Conservation (phyloP, 129 eudicot genomes). For the Helianthus tuberosus region DNA sequence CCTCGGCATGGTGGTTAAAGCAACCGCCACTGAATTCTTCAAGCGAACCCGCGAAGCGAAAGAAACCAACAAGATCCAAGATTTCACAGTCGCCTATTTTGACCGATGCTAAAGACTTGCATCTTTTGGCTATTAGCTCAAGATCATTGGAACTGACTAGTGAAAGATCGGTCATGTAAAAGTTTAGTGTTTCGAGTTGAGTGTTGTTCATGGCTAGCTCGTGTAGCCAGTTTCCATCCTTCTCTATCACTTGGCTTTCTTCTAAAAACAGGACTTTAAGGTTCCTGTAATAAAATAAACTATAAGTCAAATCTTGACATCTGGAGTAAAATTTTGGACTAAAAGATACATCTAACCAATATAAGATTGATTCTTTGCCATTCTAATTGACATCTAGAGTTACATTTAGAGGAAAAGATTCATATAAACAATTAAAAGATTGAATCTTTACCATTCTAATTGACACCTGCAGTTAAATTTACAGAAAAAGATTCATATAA, state of each 20-base stretch:
- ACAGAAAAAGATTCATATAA: constrained; percentile 3
- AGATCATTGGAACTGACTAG: constrained; percentile 54
- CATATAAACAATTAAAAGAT: constrained; percentile 13
- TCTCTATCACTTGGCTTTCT: constrained; percentile 61
- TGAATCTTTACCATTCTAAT: background rate
- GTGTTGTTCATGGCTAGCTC: constrained; percentile 78
- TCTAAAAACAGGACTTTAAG: constrained; percentile 64
- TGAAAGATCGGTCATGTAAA: constrained; percentile 72
- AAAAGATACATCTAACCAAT: background rate
- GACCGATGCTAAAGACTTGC: constrained; percentile 56
- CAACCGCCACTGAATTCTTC: constrained; percentile 90
- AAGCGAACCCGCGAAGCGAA: constrained; percentile 53
- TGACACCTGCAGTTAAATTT: background rate
- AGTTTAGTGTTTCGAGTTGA: constrained; percentile 67
- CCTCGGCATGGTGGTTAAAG: constrained; percentile 47
- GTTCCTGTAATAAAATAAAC: constrained; percentile 48
- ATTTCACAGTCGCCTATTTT: constrained; percentile 75
- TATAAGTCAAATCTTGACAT: background rate
- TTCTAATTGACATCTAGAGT: background rate
- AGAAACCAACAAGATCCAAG: constrained; percentile 56
- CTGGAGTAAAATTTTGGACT: background rate
- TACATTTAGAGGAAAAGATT: background rate
- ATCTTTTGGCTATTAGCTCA: constrained; percentile 64
- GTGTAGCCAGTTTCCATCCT: constrained; percentile 76
- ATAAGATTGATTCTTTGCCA: constrained; percentile 7